Evolutionary conservation across 108 stramenopile species (phyloP).

Genomic region (Aureococcus anophagefferens): DNA sequence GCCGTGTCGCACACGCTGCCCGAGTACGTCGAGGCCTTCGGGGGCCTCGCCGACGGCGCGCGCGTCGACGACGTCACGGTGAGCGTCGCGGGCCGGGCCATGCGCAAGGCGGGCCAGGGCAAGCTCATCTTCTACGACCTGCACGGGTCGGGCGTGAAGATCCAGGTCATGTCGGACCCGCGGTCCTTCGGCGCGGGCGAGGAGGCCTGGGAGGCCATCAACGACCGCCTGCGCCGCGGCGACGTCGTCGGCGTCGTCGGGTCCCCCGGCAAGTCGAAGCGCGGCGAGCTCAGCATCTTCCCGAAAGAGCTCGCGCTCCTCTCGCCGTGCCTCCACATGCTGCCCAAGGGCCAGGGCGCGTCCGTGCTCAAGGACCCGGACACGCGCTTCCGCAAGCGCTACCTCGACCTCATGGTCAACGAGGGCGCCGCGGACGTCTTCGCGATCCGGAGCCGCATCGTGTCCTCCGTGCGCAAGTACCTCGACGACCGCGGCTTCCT

Average conservation of each 20-base stretch:
- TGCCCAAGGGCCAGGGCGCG: constrained; percentile 73
- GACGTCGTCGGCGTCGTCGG: constrained; percentile 93
- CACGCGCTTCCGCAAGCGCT: constrained; percentile 90
- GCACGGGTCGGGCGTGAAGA: constrained; percentile 80
- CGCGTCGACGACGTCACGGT: constrained; percentile 56
- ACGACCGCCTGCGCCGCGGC: constrained; percentile 69
- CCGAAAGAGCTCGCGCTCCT: constrained; percentile 69
- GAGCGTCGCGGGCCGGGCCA: constrained; percentile 84
- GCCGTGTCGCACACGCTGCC: constrained; percentile 73
- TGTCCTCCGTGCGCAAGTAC: constrained; percentile 84
- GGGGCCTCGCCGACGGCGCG: constrained; percentile 59
- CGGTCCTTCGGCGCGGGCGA: constrained; percentile 65
- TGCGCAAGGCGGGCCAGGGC: constrained; percentile 82
- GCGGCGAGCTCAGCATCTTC: constrained; percentile 93
- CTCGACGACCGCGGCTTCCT: constrained; percentile 86
- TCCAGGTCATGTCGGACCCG: constrained; percentile 88
- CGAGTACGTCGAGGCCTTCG: constrained; percentile 69
- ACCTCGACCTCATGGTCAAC: constrained; percentile 96
- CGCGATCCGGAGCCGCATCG: constrained; percentile 71
- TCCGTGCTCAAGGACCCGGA: constrained; percentile 4
- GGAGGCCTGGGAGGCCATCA: constrained; percentile 75
- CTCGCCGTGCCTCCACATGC: constrained; percentile 96
- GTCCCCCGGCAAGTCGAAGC: constrained; percentile 81
- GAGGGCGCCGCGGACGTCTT: constrained; percentile 74
- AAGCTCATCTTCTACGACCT: constrained; percentile 96